Percentiles rank a stretch among this genome's conserved stretches.
These are phyloP conservation scores for Lipomyces spencermartinsiae DNA, from an alignment of 805 yeast genomes.

Conservation along the genomic window DNA sequence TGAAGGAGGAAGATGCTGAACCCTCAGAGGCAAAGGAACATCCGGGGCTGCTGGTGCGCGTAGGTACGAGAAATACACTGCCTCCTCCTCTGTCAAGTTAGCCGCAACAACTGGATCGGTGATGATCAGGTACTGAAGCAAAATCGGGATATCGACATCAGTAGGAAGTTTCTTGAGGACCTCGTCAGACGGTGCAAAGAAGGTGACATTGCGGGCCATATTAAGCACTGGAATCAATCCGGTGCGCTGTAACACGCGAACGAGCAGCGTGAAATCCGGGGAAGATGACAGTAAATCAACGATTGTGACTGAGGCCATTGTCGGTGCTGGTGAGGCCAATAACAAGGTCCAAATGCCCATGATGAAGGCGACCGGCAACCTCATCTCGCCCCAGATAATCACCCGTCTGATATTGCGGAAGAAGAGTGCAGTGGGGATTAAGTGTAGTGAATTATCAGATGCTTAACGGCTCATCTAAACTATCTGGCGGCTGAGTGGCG, in stretches of 20 bases:
- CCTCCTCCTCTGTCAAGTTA: conserved; percentile 19
- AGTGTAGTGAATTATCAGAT: neutral
- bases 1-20: conserved; percentile 14
- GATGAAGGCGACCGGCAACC: neutral
- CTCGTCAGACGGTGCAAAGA: conserved; percentile 33
- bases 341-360: neutral
- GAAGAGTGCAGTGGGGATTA: neutral
- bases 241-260: conserved; percentile 35
- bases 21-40: conserved; percentile 31
- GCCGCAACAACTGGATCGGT: conserved; percentile 27
- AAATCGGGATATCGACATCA: conserved; percentile 20
- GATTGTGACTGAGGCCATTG: conserved; percentile 28
- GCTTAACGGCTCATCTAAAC: neutral
- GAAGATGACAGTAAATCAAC: conserved; percentile 36
- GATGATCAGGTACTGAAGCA: conserved; percentile 29
- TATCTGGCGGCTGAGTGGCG: neutral
- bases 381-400: neutral
- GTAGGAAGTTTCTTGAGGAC: conserved; percentile 28
- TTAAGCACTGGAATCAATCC: conserved; percentile 35
- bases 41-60: conserved; percentile 35
- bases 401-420: neutral
- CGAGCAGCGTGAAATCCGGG: conserved; percentile 32
- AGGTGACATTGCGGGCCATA: conserved; percentile 33
- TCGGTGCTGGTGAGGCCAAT: conserved; percentile 12
- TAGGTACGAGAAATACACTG: conserved; percentile 30